Evolutionary conservation across 2,329 filamentous ascomycete species (phyloP).

Genomic region (Trichoderma lentiforme): DNA sequence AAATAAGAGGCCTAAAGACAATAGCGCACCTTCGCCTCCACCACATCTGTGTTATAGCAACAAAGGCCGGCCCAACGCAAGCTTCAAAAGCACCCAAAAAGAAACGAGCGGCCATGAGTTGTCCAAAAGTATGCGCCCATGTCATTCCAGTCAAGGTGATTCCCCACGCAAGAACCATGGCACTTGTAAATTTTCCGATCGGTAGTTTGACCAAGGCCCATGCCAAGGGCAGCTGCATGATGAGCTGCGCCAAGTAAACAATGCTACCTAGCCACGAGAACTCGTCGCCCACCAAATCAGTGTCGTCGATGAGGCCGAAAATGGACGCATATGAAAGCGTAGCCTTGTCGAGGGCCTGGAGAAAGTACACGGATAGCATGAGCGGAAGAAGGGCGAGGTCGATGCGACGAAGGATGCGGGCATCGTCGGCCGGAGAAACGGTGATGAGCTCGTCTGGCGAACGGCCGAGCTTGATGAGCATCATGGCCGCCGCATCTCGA

Average conservation of each 20-base stretch:
- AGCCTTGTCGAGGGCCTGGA: constrained; percentile 62
- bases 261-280: constrained; percentile 61
- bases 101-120: constrained; percentile 50
- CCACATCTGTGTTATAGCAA: constrained; percentile 61
- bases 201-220: constrained; percentile 58
- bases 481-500: constrained; percentile 45
- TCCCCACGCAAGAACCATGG: constrained; percentile 55
- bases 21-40: constrained; percentile 45
- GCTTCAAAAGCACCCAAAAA: constrained; percentile 57
- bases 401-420: constrained; percentile 37
- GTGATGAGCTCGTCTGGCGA: constrained; percentile 33
- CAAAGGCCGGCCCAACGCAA: constrained; percentile 46
- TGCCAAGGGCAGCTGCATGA: constrained; percentile 55
- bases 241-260: constrained; percentile 57
- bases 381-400: constrained; percentile 41
- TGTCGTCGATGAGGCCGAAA: constrained; percentile 59
- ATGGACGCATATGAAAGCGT: constrained; percentile 60
- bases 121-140: constrained; percentile 47
- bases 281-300: constrained; percentile 54
- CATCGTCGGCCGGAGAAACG: constrained; percentile 34
- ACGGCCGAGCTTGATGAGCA: constrained; percentile 40
- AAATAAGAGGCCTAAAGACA: background rate
- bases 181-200: constrained; percentile 59
- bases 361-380: constrained; percentile 59
- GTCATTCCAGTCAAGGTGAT: constrained; percentile 50